Evolutionary conservation across 768 basidiomycete species (phyloP).

Genomic region (Leccinum rimulosum): DNA sequence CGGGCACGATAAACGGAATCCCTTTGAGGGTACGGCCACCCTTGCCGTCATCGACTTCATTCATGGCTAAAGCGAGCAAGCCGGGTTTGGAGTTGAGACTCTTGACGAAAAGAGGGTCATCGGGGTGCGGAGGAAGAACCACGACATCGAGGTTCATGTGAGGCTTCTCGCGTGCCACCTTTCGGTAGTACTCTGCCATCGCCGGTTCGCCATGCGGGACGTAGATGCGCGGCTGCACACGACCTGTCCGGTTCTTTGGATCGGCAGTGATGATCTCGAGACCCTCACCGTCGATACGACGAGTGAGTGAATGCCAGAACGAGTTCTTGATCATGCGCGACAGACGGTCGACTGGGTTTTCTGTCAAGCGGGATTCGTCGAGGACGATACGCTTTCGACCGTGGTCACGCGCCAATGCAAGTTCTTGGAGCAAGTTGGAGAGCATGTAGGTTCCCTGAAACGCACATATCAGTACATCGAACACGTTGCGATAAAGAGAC

Average conservation of each 20-base stretch:
- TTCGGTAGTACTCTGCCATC: slow-evolving; percentile 94
- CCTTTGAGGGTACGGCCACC: slow-evolving; percentile 85
- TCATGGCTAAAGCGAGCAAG: slow-evolving; percentile 93
- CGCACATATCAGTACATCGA: slow-evolving; percentile 9
- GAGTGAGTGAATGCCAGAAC: slow-evolving; percentile 97
- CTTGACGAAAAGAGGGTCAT: slow-evolving; percentile 87
- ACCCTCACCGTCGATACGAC: slow-evolving; percentile 95
- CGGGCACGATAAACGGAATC: slow-evolving; percentile 96
- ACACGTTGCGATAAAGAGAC: slow-evolving; percentile 19
- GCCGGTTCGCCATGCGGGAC: slow-evolving; percentile 90
- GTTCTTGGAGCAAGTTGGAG: slow-evolving; percentile 97
- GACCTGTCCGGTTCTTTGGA: slow-evolving; percentile 93
- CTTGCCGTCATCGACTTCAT: slow-evolving; percentile 75
- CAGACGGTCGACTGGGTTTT: slow-evolving; percentile 95
- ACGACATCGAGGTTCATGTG: slow-evolving; percentile 93
- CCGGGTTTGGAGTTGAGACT: slow-evolving; percentile 94
- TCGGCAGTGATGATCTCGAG: slow-evolving; percentile 97
- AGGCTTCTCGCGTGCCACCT: slow-evolving; percentile 87
- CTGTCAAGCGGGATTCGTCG: slow-evolving; percentile 96
- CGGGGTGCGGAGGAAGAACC: slow-evolving; percentile 81
- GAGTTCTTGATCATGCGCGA: slow-evolving; percentile 97
- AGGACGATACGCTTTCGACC: slow-evolving; percentile 94
- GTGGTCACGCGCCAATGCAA: slow-evolving; percentile 94
- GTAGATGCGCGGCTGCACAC: slow-evolving; percentile 89
- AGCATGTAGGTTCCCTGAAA: slow-evolving; percentile 97